phyloP scores from a whole-genome alignment of 768 basidiomycete species.

The Coprinopsis cinerea region DNA sequence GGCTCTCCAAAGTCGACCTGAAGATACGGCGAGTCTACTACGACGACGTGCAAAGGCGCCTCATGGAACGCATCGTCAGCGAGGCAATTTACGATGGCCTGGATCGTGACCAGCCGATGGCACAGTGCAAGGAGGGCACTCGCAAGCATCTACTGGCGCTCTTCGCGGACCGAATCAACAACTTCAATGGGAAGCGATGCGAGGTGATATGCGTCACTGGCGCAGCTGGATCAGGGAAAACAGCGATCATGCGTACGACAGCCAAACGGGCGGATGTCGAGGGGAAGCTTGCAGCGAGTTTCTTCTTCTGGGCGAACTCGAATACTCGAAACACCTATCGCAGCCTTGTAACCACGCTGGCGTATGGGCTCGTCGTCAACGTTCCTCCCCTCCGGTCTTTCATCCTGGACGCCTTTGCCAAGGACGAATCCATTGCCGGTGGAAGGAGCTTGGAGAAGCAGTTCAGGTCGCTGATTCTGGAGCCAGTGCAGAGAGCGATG shows the following conservation, averaged over 20 bases:
- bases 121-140: too few species aligned
- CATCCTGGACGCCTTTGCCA: constrained; percentile 3
- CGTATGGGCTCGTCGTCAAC: constrained; percentile 7
- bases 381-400: neutral
- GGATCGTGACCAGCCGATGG: too few species aligned
- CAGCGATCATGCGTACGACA: constrained; percentile 9
- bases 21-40: too few species aligned
- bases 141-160: too few species aligned
- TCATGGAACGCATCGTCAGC: too few species aligned
- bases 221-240: constrained; percentile 3
- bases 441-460: constrained; percentile 4
- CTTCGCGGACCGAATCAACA: too few species aligned
- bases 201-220: neutral
- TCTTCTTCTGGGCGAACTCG: constrained; percentile 10
- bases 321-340: constrained; percentile 2
- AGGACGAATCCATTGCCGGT: neutral
- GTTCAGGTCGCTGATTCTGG: constrained; percentile 4
- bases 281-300: constrained; percentile 5
- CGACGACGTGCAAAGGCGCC: too few species aligned
- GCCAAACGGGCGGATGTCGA: constrained; percentile 3
- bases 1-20: too few species aligned
- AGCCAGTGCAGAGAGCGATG: neutral
- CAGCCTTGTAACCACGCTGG: constrained; percentile 10
- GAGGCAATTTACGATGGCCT: too few species aligned
- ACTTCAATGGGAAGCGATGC: too few species aligned